Evolutionary conservation across 805 yeast genomes (phyloP), one percentile per base, ranked within the genome.

Genomic region (Candida tibetensis): DNA sequence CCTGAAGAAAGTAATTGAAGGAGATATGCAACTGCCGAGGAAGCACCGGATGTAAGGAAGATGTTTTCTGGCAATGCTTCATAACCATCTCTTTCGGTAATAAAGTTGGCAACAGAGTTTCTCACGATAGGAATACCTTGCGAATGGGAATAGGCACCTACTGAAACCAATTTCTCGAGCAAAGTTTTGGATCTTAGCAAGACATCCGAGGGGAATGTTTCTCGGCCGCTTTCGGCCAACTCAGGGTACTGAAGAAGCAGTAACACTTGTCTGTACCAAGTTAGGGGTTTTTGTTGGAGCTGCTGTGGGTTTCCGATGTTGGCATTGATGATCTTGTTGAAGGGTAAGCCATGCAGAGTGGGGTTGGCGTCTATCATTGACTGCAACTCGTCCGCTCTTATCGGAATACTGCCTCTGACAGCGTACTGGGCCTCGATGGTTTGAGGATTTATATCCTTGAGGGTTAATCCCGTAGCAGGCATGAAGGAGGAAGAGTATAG

Each of bases 281-380:
- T 86, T 51, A 93, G 71, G 1, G 99, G 99, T 53, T 81, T 76
- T 62, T 93, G 99, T 50, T 88, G 91, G 57, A 93, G 72, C 60
- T 91, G 98, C 64, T 93, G 99, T 2, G 99, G 99, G 59, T 93
- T 93, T 21, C 99, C 99, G 46, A 93, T 93, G 59, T 93, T 93
- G 46, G 96, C 93, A 53, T 79, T 82, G 57, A 95, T 84, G 52
- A 93, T 85, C 43, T 76, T 68, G 30, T 75, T 64, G 57, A 89
- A 93, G 1, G 95, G 95, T 47, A 88, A 66, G 4, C 85, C 77
- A 14, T 69, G 71, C 17, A 85, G 81, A 28, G 76, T 69, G 2
- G 66, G 66, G 29, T 66, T 58, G 8, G 60, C 57, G 16, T 50
- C 44, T 28, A 93, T 69, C 48, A 77, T 74, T 7, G 62, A 65